Percentiles rank a stretch among this genome's conserved stretches.
Evolutionary conservation across 805 yeast species (phyloP).

Genomic region (Huiozyma naganishii): DNA sequence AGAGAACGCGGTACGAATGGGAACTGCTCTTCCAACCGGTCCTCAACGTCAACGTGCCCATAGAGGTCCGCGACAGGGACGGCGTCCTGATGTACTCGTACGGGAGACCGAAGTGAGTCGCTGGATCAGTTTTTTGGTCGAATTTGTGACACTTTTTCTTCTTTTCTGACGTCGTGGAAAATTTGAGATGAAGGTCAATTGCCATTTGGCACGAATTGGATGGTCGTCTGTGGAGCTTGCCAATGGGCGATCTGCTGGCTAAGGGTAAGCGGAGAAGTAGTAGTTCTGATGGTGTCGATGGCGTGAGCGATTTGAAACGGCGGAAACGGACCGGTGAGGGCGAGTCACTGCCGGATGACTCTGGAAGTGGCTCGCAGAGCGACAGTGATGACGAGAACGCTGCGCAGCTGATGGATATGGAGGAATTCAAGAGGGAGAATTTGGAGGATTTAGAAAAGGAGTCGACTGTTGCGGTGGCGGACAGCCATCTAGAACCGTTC

Average conservation of each 20-base stretch:
- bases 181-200: not conserved
- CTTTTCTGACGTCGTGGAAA: not conserved
- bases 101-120: constrained; percentile 5
- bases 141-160: not conserved
- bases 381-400: not conserved
- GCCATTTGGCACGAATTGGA: not conserved
- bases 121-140: not conserved
- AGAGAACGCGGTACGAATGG: constrained; percentile 32
- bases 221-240: too few species aligned
- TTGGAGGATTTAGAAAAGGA: not conserved
- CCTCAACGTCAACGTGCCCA: constrained; percentile 25
- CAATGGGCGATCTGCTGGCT: too few species aligned
- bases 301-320: too few species aligned
- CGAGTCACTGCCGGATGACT: too few species aligned
- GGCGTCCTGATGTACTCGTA: constrained; percentile 35
- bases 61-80: constrained; percentile 29
- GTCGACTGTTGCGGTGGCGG: not conserved
- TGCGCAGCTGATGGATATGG: constrained; percentile 16
- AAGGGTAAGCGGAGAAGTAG: too few species aligned
- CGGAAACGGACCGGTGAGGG: too few species aligned
- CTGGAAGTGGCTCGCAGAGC: too few species aligned
- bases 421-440: constrained; percentile 16
- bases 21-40: constrained; percentile 27
- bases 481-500: constrained; percentile 25
- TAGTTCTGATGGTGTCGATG: too few species aligned